These are phyloP conservation scores for Neopestalotiopsis clavispora DNA, from an alignment of 2,329 filamentous ascomycete species.

Conservation along the genomic window DNA sequence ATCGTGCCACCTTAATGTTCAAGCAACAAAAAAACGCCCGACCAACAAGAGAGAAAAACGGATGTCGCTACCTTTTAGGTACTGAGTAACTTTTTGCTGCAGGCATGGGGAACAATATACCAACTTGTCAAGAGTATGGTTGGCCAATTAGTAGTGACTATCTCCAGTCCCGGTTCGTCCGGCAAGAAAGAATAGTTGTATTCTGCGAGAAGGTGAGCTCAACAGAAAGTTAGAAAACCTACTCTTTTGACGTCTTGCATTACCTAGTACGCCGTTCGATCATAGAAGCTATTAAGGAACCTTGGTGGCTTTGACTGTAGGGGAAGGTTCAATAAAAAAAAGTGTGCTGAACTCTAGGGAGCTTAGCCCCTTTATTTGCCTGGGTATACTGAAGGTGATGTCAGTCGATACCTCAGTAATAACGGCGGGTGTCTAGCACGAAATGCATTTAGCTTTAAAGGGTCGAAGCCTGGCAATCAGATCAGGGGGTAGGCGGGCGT, in stretches of 20 bases:
- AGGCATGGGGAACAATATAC: not conserved
- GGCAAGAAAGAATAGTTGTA: not conserved
- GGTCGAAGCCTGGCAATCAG: not conserved
- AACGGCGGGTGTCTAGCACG: too few relatives aligned
- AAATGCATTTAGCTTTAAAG: not conserved
- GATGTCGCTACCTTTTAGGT: not conserved
- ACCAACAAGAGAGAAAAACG: not conserved
- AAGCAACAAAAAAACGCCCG: not conserved
- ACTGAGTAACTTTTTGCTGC: not conserved
- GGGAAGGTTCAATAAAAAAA: too few relatives aligned
- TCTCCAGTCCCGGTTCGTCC: not conserved
- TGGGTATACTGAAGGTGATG: constrained; percentile 11
- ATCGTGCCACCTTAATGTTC: constrained; percentile 10
- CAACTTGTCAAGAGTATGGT: not conserved
- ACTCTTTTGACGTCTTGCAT: not conserved
- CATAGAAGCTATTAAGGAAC: too few relatives aligned
- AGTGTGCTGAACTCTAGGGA: too few relatives aligned
- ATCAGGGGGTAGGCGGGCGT: constrained; percentile 1
- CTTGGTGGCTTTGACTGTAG: too few relatives aligned
- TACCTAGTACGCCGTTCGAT: not conserved
- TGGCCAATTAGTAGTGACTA: not conserved
- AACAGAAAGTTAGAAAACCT: not conserved
- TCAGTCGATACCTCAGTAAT: not conserved
- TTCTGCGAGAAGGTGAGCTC: not conserved
- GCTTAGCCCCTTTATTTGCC: too few relatives aligned